phyloP scores from a whole-genome alignment of 768 basidiomycete species.

The Daedalea quercina region DNA sequence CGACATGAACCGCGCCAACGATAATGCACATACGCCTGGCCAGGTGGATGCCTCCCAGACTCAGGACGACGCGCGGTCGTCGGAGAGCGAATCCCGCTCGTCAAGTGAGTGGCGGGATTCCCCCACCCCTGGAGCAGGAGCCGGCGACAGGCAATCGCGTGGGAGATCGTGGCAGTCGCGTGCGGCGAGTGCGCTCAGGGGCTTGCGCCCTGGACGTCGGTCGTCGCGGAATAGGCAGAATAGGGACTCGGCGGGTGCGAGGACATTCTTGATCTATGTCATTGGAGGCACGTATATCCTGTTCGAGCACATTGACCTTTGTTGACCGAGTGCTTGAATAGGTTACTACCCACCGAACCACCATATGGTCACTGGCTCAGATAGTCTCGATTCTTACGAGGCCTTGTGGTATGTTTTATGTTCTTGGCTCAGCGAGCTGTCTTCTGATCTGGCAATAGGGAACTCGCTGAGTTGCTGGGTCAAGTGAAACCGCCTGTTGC shows the following conservation, averaged over 20 bases:
- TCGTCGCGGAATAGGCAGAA: slow-evolving; percentile 10
- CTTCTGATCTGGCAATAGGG: slow-evolving; percentile 35
- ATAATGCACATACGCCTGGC: slow-evolving; percentile 12
- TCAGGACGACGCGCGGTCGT: slow-evolving; percentile 10
- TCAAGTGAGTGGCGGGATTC: slow-evolving; percentile 1
- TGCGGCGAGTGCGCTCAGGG: slow-evolving; percentile 56
- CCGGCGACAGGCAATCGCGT: slow-evolving; percentile 21
- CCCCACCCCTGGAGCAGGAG: slow-evolving; percentile 4
- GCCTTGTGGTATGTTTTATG: slow-evolving; percentile 53
- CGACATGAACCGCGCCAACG: slow-evolving; percentile 30
- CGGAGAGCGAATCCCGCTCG: slow-evolving; percentile 1
- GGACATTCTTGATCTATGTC: slow-evolving; percentile 88
- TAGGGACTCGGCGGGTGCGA: slow-evolving; percentile 30
- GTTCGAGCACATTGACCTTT: neutral
- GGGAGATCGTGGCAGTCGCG: slow-evolving; percentile 52
- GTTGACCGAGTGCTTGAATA: slow-evolving; percentile 20
- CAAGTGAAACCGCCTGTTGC: slow-evolving; percentile 80
- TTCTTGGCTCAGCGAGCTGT: neutral
- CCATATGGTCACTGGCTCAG: slow-evolving; percentile 75
- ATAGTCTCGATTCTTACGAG: slow-evolving; percentile 73
- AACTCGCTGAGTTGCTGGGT: slow-evolving; percentile 78
- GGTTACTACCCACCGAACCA: slow-evolving; percentile 93
- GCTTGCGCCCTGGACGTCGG: slow-evolving; percentile 28
- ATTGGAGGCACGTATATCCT: slow-evolving; percentile 54
- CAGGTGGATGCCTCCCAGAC: slow-evolving; percentile 9